Conservation (phyloP, 192 early-diverging fungal genomes). For the Rhizoclosmatium sp. region DNA sequence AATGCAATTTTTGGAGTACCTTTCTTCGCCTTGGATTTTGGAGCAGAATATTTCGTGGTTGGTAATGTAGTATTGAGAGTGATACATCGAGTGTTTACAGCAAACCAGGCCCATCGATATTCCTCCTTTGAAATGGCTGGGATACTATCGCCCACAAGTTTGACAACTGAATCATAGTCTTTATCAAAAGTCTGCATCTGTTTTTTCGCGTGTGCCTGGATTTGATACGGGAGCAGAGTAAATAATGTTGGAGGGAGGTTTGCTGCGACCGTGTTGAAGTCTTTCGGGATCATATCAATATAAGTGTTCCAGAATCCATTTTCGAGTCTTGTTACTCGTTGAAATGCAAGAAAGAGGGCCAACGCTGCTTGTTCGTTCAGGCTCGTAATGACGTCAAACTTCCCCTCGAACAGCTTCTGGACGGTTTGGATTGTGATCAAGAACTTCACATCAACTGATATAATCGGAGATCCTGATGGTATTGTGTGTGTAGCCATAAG, state of each 20-base stretch:
- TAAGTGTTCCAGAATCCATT: constrained; percentile 22
- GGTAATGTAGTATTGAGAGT: constrained; percentile 37
- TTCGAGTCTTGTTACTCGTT: neutral
- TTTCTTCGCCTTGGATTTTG: neutral
- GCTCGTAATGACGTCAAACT: neutral
- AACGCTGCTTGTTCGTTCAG: constrained; percentile 29
- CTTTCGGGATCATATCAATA: constrained; percentile 22
- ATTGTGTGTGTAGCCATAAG: constrained; percentile 39
- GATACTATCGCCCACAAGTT: neutral
- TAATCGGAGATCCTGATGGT: constrained; percentile 6
- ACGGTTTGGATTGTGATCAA: constrained; percentile 34
- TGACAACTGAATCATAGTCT: constrained; percentile 6
- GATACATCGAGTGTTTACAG: constrained; percentile 52
- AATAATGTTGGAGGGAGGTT: constrained; percentile 14
- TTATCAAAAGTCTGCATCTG: constrained; percentile 1
- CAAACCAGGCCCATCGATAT: constrained; percentile 43
- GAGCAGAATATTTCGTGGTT: neutral
- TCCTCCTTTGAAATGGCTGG: neutral
- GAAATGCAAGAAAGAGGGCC: constrained; percentile 27
- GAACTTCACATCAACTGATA: constrained; percentile 12
- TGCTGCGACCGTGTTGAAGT: constrained; percentile 36
- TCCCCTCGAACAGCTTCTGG: neutral
- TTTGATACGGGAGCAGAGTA: constrained; percentile 3
- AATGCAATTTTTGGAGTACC: constrained; percentile 36
- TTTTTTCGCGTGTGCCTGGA: neutral